Evolutionary conservation across 306 rosid species (phyloP), one percentile per base, ranked within the genome.

Genomic region (Macrotyloma uniflorum): DNA sequence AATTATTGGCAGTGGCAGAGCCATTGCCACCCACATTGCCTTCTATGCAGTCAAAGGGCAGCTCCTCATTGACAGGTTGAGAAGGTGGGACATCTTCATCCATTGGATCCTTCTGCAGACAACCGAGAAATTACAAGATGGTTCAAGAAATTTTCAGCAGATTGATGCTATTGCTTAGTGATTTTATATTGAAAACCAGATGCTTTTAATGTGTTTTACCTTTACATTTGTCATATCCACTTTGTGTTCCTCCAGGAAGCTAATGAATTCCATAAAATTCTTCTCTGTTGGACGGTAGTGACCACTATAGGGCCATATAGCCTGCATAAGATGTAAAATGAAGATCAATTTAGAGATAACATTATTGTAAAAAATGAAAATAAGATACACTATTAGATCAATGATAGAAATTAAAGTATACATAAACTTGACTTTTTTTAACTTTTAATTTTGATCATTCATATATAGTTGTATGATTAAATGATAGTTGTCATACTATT

Each of bases 261-360:
- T 74, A 23, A 88, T 55, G 78, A 94, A 90, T 43, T 91, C 98
- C 75, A 13, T 66, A 33, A 88, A 81, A 46, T 84, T 89, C 84
- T 90, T 91, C 70, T 87, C 84, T 3, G 97, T 94, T 5, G 97
- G 97, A 55, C 84, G 84, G 77, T 94, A 91, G 75, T 94, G 97
- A 7, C 97, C 98, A 74, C 98, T 94, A 15, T 94, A 90, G 7
- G 91, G 89, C 98, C 98, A 94, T 67, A 90, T 80, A 77, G 88
- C 97, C 98, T 91, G 79, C 66, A 79, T 32, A 70, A 80, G n/a
- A 77, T 72, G 45, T 23, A 69, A 38, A 79, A 57, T 65, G 49
- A 54, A 65, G 24, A 33, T 47, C 67, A 61, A 71, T 54, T 58
- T 23, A 73, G 4, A 42, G 8, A 6, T 6, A 74, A 42, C 15